These are phyloP conservation scores for Colletotrichum trifolii DNA, from an alignment of 2,329 filamentous ascomycete species.

Conservation along the genomic window DNA sequence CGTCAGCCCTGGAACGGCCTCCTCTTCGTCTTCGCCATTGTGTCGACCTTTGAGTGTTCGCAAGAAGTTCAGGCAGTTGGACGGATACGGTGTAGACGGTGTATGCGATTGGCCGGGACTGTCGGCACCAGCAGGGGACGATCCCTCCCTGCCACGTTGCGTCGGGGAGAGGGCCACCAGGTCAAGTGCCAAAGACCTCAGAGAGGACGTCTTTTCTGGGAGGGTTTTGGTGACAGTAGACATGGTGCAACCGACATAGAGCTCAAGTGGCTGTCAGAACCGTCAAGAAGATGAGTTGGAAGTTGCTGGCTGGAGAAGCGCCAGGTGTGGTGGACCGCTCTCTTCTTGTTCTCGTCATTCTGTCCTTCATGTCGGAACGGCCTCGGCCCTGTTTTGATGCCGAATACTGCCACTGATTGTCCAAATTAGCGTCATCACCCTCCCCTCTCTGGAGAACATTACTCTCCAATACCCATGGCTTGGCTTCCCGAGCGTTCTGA, in stretches of 20 bases:
- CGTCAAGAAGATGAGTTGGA: no score
- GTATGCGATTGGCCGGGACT: neutral
- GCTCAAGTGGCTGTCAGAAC: no score
- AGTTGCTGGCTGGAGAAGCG: no score
- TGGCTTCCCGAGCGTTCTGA: no score
- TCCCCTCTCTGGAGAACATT: no score
- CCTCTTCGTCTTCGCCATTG: neutral
- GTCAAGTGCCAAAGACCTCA: neutral
- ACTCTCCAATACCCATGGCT: no score
- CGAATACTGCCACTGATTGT: no score
- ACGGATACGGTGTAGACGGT: constrained; percentile 22
- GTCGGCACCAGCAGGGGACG: neutral
- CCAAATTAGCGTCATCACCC: no score
- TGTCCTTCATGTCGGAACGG: no score
- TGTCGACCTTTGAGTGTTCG: neutral
- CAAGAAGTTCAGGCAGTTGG: constrained; percentile 33
- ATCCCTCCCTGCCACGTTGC: neutral
- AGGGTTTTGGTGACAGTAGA: neutral
- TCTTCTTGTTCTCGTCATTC: no score
- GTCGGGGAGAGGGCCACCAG: neutral
- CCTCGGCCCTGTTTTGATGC: no score
- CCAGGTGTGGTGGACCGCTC: no score
- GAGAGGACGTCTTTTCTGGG: neutral
- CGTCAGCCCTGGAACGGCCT: neutral
- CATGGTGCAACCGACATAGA: neutral